phyloP scores from a whole-genome alignment of 257 asterid genomes.

The Linderniella brevidens region DNA sequence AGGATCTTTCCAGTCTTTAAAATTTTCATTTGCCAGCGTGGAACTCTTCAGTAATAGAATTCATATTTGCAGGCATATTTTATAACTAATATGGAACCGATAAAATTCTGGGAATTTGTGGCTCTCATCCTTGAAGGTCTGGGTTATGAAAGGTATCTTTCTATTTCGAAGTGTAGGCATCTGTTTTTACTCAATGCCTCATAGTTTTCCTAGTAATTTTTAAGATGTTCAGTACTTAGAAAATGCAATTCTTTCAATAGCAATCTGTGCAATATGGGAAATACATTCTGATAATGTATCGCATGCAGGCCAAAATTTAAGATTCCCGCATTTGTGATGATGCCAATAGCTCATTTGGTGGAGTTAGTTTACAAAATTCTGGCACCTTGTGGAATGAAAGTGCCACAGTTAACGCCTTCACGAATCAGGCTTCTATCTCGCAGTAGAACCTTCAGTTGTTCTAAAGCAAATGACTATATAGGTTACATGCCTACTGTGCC shows the following conservation, averaged over 20 bases:
- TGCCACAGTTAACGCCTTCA: constrained; percentile 79
- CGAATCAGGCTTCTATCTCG: constrained; percentile 65
- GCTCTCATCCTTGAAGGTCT: constrained; percentile 84
- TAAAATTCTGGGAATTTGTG: constrained; percentile 91
- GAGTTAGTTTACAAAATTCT: constrained; percentile 46
- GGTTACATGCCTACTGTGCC: constrained; percentile 65
- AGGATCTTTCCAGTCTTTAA: too few relatives aligned
- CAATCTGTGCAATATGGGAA: not conserved
- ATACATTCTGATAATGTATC: constrained; percentile 24
- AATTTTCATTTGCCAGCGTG: too few relatives aligned
- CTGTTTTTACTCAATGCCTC: not conserved
- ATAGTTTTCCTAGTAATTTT: not conserved
- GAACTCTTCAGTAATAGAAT: constrained; percentile 9
- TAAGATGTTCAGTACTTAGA: not conserved
- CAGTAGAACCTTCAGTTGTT: constrained; percentile 51
- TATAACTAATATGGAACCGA: constrained; percentile 71
- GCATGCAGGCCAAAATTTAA: constrained; percentile 67
- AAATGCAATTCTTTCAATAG: not conserved
- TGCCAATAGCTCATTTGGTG: constrained; percentile 69
- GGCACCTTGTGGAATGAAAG: constrained; percentile 71
- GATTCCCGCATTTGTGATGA: constrained; percentile 45
- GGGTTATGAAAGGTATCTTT: constrained; percentile 54
- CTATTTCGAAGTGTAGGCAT: constrained; percentile 1
- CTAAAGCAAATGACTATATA: constrained; percentile 51
- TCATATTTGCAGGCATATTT: constrained; percentile 83